Evolutionary conservation across 179 eudicot species (phyloP).

Genomic region (Actinidia chinensis): DNA sequence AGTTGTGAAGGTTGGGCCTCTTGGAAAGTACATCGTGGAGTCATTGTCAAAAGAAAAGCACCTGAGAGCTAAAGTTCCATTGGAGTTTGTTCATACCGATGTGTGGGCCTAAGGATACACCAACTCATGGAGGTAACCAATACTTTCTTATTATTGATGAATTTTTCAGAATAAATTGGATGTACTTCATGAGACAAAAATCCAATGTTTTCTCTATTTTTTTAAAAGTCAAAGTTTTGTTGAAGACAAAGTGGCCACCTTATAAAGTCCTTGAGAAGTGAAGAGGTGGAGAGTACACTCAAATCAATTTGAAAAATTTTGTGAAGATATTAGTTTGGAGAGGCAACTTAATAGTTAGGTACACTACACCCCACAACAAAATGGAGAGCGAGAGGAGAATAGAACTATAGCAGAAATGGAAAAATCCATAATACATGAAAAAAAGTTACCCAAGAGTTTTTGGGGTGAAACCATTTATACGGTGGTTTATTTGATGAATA

Average conservation of each 20-base stretch:
- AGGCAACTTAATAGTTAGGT: neutral
- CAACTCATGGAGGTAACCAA: neutral
- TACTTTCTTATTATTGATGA: constrained; percentile 19
- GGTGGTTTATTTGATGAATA: no score
- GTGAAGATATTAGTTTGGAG: constrained; percentile 10
- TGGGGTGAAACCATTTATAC: neutral
- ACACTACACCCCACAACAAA: neutral
- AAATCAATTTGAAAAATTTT: neutral
- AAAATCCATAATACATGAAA: neutral
- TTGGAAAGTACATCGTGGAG: no score
- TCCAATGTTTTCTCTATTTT: constrained; percentile 15
- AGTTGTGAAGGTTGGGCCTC: no score
- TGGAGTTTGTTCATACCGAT: no score
- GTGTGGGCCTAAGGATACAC: no score
- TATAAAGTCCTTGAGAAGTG: neutral
- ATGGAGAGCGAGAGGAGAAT: neutral
- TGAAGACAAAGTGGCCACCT: constrained; percentile 2
- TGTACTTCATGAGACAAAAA: constrained; percentile 16
- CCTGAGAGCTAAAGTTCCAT: no score
- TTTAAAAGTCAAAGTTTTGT: constrained; percentile 15
- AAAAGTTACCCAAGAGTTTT: neutral
- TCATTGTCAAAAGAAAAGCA: no score
- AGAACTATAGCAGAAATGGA: neutral
- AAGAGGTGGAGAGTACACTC: neutral
- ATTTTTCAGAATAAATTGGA: constrained; percentile 17